Percentiles rank a stretch among this genome's conserved stretches.
These are phyloP conservation scores for Pseudofabraea citricarpa DNA, from an alignment of 2,329 filamentous ascomycete species.

Conservation along the genomic window DNA sequence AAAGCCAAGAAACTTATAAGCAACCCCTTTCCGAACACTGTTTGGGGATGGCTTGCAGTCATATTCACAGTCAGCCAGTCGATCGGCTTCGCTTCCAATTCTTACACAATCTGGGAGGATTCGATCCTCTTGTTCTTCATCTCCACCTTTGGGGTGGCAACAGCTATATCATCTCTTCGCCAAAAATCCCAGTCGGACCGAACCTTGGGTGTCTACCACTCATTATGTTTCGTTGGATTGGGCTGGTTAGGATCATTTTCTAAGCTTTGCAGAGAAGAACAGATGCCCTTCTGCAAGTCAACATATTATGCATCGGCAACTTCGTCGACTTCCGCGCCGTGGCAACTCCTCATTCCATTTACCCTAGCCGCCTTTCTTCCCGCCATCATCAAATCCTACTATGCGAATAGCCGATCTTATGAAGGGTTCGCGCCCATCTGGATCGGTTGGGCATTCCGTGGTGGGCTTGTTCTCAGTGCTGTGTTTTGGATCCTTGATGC, in stretches of 20 bases:
- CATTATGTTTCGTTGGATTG: conserved; percentile 74
- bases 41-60: conserved; percentile 86
- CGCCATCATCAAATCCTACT: conserved; percentile 72
- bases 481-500: conserved; percentile 86
- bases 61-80: conserved; percentile 82
- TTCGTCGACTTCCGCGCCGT: conserved; percentile 87
- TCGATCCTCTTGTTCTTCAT: conserved; percentile 90
- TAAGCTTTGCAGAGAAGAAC: conserved; percentile 91
- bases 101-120: conserved; percentile 98
- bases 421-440: conserved; percentile 80
- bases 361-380: conserved; percentile 68
- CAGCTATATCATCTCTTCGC: conserved; percentile 69
- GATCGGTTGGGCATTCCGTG: conserved; percentile 75
- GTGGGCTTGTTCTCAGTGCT: conserved; percentile 70
- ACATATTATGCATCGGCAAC: conserved; percentile 92
- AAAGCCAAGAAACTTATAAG: conserved; percentile 26
- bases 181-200: conserved; percentile 63
- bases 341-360: conserved; percentile 82
- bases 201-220: conserved; percentile 77
- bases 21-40: conserved; percentile 61
- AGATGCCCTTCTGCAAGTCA: conserved; percentile 94
- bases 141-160: conserved; percentile 76
- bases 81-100: conserved; percentile 94
- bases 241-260: conserved; percentile 80
- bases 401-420: conserved; percentile 77